These are phyloP conservation scores for Collybia nuda DNA, from an alignment of 768 basidiomycete species.

Conservation along the genomic window DNA sequence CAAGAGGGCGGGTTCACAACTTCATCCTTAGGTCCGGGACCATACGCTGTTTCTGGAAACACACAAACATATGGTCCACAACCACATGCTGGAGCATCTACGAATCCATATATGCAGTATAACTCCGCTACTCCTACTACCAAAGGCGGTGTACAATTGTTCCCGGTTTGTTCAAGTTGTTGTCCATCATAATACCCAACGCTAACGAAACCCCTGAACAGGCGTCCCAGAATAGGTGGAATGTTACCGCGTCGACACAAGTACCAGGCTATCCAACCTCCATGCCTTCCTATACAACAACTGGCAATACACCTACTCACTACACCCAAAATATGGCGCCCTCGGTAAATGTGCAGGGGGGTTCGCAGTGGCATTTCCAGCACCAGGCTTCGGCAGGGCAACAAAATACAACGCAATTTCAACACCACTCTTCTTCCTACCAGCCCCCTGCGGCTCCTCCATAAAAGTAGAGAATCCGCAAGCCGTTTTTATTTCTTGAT, in stretches of 20 bases:
- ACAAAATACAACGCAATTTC: slow-evolving; percentile 22
- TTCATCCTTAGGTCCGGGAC: slow-evolving; percentile 13
- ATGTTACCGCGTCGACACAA: slow-evolving; percentile 17
- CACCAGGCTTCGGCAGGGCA: slow-evolving; percentile 17
- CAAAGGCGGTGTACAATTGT: slow-evolving; percentile 12
- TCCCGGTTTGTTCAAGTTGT: slow-evolving; percentile 10
- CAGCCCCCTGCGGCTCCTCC: slow-evolving; percentile 23
- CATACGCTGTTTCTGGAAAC: slow-evolving; percentile 16
- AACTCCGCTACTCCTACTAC: not conserved
- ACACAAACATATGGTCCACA: slow-evolving; percentile 22
- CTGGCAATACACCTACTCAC: not conserved
- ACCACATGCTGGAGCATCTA: not conserved
- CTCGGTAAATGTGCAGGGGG: slow-evolving; percentile 3
- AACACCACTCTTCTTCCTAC: slow-evolving; percentile 31
- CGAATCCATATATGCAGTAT: slow-evolving; percentile 10
- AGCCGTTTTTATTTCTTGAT: not conserved
- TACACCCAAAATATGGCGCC: slow-evolving; percentile 5
- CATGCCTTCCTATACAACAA: slow-evolving; percentile 14
- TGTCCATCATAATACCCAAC: not conserved
- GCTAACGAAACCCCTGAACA: slow-evolving; percentile 5
- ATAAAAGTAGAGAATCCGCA: not conserved
- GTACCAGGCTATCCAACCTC: slow-evolving; percentile 5
- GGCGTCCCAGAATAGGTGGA: slow-evolving; percentile 17
- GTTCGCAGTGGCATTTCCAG: slow-evolving; percentile 13
- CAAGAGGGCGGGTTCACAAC: slow-evolving; percentile 36